Base-by-base conservation (phyloP, 2,329 filamentous ascomycete species). In the Diaporthe caulivora region DNA sequence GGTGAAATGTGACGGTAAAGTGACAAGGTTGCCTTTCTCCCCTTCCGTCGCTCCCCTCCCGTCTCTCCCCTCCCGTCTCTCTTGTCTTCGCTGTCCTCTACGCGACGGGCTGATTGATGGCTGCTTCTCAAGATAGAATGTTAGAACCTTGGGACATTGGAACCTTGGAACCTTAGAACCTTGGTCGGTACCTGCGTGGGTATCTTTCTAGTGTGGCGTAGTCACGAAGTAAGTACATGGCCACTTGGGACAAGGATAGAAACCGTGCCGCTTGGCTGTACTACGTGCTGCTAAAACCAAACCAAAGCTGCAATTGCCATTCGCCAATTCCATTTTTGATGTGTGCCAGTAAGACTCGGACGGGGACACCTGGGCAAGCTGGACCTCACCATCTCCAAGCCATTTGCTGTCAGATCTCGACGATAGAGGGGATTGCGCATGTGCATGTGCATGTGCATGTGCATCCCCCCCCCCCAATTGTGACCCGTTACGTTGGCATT, bases 321-420 rank as follows among this genome's bases (percentile, higher is more conserved):
- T 67, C 53, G 62, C 47, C 62, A 67, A 67, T 67, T n/a, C 62
- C 62, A 67, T 26, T 67, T 67, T 67, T 51, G 47, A 40, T 51
- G 4, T n/a, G 21, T 67, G 62, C 47, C 62, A 64, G 40, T 67
- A 31, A 65, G 60, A 65, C 60, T 64, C 60, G 57, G 53, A 34
- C 34, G 34, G 34, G 34, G 34, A 34, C 34, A 34, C 34, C 34
- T 34, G 34, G 34, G 34, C 34, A 5, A 5, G 9, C 53, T 6
- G 31, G 53, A 7, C 26, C 17, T 34, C 17, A 26, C 53, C 53
- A 55, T 55, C 26, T 51, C 29, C 53, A 40, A n/a, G 54, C 37
- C 37, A 44, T 51, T 65, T 49, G 60, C 31, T 37, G 62, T 34
- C 44, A 51, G 44, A 51, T 37, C 42, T 29, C 26, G 18, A 51